These are phyloP conservation scores for Ceratocystis cubensis DNA, from an alignment of 2,329 filamentous ascomycete genomes.

Conservation along the genomic window DNA sequence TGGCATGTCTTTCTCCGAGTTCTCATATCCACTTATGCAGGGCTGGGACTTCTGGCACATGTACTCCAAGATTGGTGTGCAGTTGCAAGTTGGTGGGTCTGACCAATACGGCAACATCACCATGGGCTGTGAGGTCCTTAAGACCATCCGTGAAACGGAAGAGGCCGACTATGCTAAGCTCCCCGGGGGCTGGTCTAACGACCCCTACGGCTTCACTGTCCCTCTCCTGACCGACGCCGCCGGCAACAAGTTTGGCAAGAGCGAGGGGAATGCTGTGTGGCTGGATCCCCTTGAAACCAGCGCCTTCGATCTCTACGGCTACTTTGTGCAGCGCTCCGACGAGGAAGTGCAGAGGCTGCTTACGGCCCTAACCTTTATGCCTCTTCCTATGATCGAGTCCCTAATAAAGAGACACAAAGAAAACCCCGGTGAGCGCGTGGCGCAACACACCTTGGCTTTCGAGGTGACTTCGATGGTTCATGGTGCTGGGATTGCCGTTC, in stretches of 20 bases:
- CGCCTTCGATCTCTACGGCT: constrained; percentile 78
- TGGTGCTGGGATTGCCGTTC: constrained; percentile 49
- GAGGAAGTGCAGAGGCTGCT: constrained; percentile 69
- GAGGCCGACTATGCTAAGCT: constrained; percentile 33
- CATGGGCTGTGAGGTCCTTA: constrained; percentile 74
- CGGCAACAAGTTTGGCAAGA: constrained; percentile 90
- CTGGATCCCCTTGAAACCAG: constrained; percentile 70
- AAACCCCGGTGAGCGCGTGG: constrained; percentile 58
- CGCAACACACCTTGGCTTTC: constrained; percentile 70
- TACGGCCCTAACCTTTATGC: constrained; percentile 82
- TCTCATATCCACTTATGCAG: constrained; percentile 84
- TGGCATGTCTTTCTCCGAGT: constrained; percentile 90
- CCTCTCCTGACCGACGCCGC: constrained; percentile 76
- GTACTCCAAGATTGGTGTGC: constrained; percentile 52
- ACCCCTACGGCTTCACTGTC: constrained; percentile 76
- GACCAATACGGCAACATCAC: constrained; percentile 97
- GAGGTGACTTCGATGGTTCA: constrained; percentile 76
- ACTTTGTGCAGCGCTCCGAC: constrained; percentile 74
- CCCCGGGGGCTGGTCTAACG: constrained; percentile 34
- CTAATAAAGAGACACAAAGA: constrained; percentile 55
- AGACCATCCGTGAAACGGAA: constrained; percentile 52
- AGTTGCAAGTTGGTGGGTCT: constrained; percentile 85
- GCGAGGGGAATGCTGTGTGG: constrained; percentile 87
- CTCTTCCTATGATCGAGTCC: constrained; percentile 51
- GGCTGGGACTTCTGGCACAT: constrained; percentile 95